These are phyloP conservation scores for Blepharisma stoltei DNA, from an alignment of 73 alveolate genomes.

Conservation along the genomic window DNA sequence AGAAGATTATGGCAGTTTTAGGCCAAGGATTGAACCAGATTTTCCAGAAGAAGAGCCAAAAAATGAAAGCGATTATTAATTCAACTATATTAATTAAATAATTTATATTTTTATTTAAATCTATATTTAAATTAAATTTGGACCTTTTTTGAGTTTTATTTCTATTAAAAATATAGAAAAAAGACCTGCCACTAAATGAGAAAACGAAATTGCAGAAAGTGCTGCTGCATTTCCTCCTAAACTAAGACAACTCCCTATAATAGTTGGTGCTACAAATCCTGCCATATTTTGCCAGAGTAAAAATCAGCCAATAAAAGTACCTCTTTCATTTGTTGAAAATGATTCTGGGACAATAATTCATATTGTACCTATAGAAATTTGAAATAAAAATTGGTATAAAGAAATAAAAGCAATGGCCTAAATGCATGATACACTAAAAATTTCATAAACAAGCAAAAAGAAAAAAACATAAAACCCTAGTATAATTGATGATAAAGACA, in stretches of 20 bases:
- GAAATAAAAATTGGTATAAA: background rate
- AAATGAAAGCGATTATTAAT: no score
- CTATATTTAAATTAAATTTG: no score
- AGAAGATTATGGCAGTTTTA: no score
- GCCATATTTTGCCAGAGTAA: background rate
- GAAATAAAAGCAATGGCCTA: background rate
- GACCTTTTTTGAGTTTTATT: no score
- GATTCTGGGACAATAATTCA: background rate
- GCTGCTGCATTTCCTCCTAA: background rate
- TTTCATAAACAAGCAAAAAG: background rate
- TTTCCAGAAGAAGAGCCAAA: no score
- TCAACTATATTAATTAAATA: no score
- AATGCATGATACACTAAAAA: background rate
- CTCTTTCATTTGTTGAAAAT: background rate
- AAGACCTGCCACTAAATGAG: no score
- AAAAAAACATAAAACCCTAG: background rate
- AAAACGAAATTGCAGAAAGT: no score
- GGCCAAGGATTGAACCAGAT: no score
- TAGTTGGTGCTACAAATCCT: constrained; percentile 4
- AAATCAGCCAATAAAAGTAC: background rate
- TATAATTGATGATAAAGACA: background rate
- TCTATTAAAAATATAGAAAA: no score
- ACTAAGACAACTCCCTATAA: background rate
- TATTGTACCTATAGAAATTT: background rate
- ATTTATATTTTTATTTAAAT: no score